These are phyloP conservation scores for Parasitella parasitica DNA, from an alignment of 371 early-diverging fungal genomes.

Conservation along the genomic window DNA sequence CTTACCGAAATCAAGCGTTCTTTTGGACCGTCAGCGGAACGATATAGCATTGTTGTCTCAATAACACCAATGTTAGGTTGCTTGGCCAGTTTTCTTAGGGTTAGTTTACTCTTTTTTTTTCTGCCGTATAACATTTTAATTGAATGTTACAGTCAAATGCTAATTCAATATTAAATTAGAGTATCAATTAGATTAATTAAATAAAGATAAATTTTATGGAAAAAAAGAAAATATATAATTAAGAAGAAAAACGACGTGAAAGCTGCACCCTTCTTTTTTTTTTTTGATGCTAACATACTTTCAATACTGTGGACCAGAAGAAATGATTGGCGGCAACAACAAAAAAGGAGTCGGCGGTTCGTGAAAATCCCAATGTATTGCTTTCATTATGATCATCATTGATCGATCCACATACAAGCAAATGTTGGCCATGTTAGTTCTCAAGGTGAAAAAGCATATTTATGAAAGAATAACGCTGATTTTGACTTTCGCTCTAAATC, in stretches of 20 bases:
- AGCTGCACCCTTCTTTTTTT: background rate
- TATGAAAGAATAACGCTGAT: too few relatives aligned
- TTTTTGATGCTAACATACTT: background rate
- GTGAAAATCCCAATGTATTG: too few relatives aligned
- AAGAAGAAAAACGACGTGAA: background rate
- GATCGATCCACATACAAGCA: too few relatives aligned
- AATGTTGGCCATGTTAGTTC: too few relatives aligned
- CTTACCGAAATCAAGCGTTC: slow-evolving; percentile 27
- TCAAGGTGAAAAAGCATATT: too few relatives aligned
- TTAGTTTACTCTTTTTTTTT: background rate
- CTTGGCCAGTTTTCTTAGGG: background rate
- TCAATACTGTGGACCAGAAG: too few relatives aligned
- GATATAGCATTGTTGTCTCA: slow-evolving; percentile 25
- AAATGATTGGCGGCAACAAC: too few relatives aligned
- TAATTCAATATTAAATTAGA: background rate
- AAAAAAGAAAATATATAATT: background rate
- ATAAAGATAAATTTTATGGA: background rate
- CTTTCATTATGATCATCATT: too few relatives aligned
- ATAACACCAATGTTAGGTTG: slow-evolving; percentile 23
- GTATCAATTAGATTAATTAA: background rate
- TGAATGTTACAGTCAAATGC: background rate
- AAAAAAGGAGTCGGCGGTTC: too few relatives aligned
- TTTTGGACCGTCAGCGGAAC: slow-evolving; percentile 4
- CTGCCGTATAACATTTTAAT: background rate
- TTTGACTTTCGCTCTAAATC: too few relatives aligned